These are phyloP conservation scores for Xylona heveae DNA, from an alignment of 495 filamentous ascomycete species.

Conservation along the genomic window DNA sequence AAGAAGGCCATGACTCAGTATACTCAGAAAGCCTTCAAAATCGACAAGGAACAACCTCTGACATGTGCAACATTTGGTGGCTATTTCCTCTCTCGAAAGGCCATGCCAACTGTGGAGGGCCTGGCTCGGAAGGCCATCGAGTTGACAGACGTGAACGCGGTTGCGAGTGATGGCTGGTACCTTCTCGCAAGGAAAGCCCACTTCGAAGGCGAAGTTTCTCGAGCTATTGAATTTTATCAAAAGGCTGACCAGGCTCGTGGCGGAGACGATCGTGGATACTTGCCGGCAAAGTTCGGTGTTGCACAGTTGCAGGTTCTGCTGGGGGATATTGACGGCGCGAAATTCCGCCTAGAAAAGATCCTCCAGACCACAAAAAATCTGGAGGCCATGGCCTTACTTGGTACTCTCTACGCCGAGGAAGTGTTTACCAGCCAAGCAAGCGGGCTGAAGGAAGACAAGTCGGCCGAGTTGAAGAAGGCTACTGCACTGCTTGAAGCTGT, in stretches of 20 bases:
- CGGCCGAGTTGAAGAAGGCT: slow-evolving; percentile 59
- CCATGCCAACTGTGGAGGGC: slow-evolving; percentile 54
- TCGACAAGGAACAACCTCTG: slow-evolving; percentile 82
- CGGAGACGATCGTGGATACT: slow-evolving; percentile 64
- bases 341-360: slow-evolving; percentile 84
- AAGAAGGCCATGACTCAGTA: slow-evolving; percentile 87
- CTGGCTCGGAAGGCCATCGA: slow-evolving; percentile 87
- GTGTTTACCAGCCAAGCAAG: slow-evolving; percentile 57
- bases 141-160: slow-evolving; percentile 80
- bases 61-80: slow-evolving; percentile 75
- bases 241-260: slow-evolving; percentile 78
- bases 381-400: slow-evolving; percentile 82
- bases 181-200: slow-evolving; percentile 78
- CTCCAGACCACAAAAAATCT: slow-evolving; percentile 64
- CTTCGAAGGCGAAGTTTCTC: slow-evolving; percentile 39
- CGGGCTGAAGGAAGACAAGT: slow-evolving; percentile 69
- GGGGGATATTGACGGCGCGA: slow-evolving; percentile 73
- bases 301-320: slow-evolving; percentile 73
- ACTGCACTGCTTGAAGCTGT: slow-evolving; percentile 63
- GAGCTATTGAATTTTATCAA: slow-evolving; percentile 61
- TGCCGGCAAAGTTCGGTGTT: slow-evolving; percentile 81
- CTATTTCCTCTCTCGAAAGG: slow-evolving; percentile 67
- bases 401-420: slow-evolving; percentile 80
- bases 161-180: slow-evolving; percentile 95
- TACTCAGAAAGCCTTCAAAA: slow-evolving; percentile 80